Base-by-base conservation (phyloP, 78 protist species). In the Mantamonas sphyraenae region DNA sequence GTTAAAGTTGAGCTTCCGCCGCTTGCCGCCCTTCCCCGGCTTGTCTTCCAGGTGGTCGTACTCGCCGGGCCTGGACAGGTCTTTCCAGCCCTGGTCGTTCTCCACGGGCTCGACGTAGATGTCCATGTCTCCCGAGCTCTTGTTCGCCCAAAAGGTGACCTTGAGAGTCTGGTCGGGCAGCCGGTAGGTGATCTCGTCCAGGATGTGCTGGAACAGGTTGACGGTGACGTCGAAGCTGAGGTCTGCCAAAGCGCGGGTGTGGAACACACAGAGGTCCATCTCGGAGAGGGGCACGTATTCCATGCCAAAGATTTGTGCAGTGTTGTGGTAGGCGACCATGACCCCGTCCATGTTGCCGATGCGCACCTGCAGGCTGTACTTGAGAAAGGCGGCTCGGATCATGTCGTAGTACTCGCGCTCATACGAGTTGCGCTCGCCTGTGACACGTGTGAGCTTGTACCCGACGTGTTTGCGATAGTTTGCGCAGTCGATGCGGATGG, bases 321-420 rank as follows among this genome's bases (percentile, higher is more conserved):
- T 69, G 74, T 69, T 69, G 74, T 69, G 74, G 19, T 69, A 69
- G 20, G 74, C 30, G 19, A 69, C 57, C 22, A 69, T 30, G 33
- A 61, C 65, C 22, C 74, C 74, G 42, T 55, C 67, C 74, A 69
- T 69, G 20, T 24, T 14, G 17, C 74, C 74, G 51, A 69, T 69
- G 1, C 74, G 33, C 39, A 55, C 10, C 74, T 69, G 74, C 10
- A 50, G 9, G 33, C n/a, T 1, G 39, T 43, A 43, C 65, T 69
- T 69, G 59, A 69, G 16, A 40, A 69, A 69, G 65, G 57, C 64
- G 12, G 74, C 34, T 22, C 74, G 74, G 19, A 69, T 37, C 74
- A 69, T 69, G 74, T 69, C 74, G 42, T 57, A 69, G 34, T 39
- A 37, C 37, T 69, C 74, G 53, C 74, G 74, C 56, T 69, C 74